Evolutionary conservation across 768 basidiomycete species (phyloP).

Genomic region (Suillus plorans): DNA sequence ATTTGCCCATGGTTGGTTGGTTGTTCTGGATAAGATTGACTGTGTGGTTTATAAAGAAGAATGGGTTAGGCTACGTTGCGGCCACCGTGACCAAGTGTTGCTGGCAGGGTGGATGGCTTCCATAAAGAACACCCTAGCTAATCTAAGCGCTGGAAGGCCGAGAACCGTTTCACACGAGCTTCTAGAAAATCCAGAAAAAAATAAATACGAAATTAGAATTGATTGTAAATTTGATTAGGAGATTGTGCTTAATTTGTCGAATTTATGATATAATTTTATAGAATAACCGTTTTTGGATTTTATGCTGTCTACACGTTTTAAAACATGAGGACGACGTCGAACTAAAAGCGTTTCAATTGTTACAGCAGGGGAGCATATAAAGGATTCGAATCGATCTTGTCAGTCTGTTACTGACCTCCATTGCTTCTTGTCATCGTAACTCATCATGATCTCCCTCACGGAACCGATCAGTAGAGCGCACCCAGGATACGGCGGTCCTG

Average conservation of each 20-base stretch:
- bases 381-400: conserved; percentile 4
- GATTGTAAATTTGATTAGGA: background rate
- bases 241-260: background rate
- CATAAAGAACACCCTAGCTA: conserved; percentile 2
- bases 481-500: conserved; percentile 36
- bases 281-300: conserved; percentile 1
- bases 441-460: conserved; percentile 29
- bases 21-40: conserved; percentile 18
- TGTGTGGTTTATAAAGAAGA: background rate
- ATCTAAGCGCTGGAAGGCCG: conserved; percentile 5
- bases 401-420: conserved; percentile 4
- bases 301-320: conserved; percentile 4
- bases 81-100: background rate
- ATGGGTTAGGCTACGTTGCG: background rate
- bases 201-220: background rate
- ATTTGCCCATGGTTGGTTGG: conserved; percentile 79
- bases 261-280: background rate
- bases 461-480: conserved; percentile 39
- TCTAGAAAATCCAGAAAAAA: conserved; percentile 3
- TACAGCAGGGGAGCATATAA: conserved; percentile 11
- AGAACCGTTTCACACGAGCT: conserved; percentile 8
- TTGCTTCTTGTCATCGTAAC: conserved; percentile 22
- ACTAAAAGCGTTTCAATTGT: conserved; percentile 13
- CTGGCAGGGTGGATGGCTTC: background rate
- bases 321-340: conserved; percentile 12